These are phyloP conservation scores for Allium sativum DNA, from an alignment of 106 monocot genomes.

Conservation along the genomic window DNA sequence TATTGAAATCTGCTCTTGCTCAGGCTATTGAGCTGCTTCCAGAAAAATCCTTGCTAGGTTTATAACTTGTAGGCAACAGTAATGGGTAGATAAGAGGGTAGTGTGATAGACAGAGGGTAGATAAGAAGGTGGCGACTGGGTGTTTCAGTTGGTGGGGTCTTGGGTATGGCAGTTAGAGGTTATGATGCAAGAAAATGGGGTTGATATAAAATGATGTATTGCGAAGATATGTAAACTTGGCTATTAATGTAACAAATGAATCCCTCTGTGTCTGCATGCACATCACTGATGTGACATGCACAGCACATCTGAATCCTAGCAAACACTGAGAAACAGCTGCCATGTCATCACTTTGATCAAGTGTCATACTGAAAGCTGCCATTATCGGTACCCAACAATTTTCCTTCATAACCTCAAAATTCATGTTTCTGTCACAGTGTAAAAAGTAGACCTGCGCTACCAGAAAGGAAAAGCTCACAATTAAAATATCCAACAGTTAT, in stretches of 20 bases:
- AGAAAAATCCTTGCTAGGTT: slow-evolving; percentile 78
- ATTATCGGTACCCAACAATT: slow-evolving; percentile 97
- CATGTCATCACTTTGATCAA: slow-evolving; percentile 90
- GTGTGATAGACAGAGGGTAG: too few relatives aligned
- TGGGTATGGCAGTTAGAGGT: too few relatives aligned
- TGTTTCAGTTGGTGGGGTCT: too few relatives aligned
- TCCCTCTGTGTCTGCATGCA: slow-evolving; percentile 96
- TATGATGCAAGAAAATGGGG: too few relatives aligned
- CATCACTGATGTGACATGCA: slow-evolving; percentile 95
- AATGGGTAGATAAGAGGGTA: too few relatives aligned
- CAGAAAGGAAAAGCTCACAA: slow-evolving; percentile 6
- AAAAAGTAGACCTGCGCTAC: slow-evolving; percentile 61
- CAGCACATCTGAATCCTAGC: slow-evolving; percentile 75
- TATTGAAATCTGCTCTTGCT: slow-evolving; percentile 60
- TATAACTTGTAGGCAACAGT: too few relatives aligned
- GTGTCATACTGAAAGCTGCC: slow-evolving; percentile 98
- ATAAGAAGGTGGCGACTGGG: too few relatives aligned
- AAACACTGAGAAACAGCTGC: slow-evolving; percentile 61
- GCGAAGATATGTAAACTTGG: slow-evolving; percentile 92
- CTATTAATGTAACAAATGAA: slow-evolving; percentile 96
- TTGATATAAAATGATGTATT: too few relatives aligned
- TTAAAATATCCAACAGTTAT: too few relatives aligned
- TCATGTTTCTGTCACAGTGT: slow-evolving; percentile 65
- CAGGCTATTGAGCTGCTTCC: slow-evolving; percentile 90
- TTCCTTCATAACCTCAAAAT: slow-evolving; percentile 93